phyloP scores from a whole-genome alignment of 805 yeast genomes.

The Candida krabiensis region DNA sequence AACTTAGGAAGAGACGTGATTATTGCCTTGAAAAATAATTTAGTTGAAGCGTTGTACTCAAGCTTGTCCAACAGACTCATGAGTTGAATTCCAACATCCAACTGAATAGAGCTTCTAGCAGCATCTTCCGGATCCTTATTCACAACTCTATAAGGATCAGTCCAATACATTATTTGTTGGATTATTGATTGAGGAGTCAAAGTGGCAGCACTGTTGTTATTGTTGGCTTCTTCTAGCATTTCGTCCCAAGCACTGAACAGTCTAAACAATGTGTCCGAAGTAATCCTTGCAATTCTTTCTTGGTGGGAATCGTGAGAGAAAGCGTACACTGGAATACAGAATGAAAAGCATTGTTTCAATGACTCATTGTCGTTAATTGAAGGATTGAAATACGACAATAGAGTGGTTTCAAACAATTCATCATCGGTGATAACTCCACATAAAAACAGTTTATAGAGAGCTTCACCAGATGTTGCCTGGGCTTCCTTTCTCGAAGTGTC shows the following conservation, averaged over 20 bases:
- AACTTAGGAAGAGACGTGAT: constrained; percentile 52
- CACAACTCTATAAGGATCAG: constrained; percentile 72
- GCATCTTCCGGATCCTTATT: constrained; percentile 43
- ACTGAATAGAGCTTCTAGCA: constrained; percentile 48
- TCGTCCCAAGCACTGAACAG: constrained; percentile 45
- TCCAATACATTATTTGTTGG: constrained; percentile 80
- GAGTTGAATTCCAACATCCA: constrained; percentile 55
- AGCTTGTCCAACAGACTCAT: constrained; percentile 46
- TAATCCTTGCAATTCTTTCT: constrained; percentile 57
- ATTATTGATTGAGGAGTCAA: constrained; percentile 53
- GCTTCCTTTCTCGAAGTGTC: constrained; percentile 57
- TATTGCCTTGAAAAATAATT: constrained; percentile 52
- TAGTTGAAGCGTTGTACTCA: constrained; percentile 53
- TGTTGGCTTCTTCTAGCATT: constrained; percentile 36
- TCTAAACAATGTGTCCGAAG: constrained; percentile 65
- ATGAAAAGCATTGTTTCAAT: constrained; percentile 76
- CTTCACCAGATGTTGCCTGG: constrained; percentile 83
- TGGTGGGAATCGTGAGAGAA: constrained; percentile 76
- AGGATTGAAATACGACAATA: constrained; percentile 76
- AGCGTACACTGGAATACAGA: constrained; percentile 86
- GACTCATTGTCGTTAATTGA: constrained; percentile 59
- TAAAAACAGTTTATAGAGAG: constrained; percentile 76
- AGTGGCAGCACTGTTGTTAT: constrained; percentile 23
- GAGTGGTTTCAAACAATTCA: constrained; percentile 67
- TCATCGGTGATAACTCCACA: constrained; percentile 74